Evolutionary conservation across 805 yeast genomes (phyloP).

Genomic region (Pichia ethanolica): DNA sequence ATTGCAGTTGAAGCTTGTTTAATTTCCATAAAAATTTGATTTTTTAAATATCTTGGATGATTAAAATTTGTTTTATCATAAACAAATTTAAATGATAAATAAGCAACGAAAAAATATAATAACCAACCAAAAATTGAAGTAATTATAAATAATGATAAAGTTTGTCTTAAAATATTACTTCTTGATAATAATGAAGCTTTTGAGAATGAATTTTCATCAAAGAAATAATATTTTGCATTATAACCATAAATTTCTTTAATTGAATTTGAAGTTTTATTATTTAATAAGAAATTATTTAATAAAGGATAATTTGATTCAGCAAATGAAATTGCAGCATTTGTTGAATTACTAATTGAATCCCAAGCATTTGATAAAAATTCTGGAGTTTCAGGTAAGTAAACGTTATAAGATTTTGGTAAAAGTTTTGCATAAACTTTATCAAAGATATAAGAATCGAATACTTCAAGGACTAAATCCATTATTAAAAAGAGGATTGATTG

Average conservation of each 20-base stretch:
- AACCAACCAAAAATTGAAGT: slow-evolving; percentile 82
- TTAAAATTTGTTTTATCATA: slow-evolving; percentile 87
- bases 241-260: slow-evolving; percentile 34
- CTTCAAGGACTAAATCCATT: slow-evolving; percentile 91
- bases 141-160: slow-evolving; percentile 54
- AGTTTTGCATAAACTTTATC: slow-evolving; percentile 68
- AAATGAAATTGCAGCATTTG: slow-evolving; percentile 17
- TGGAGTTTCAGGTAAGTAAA: slow-evolving; percentile 25
- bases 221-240: slow-evolving; percentile 42
- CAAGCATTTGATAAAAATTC: slow-evolving; percentile 18
- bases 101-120: slow-evolving; percentile 70
- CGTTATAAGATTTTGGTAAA: slow-evolving; percentile 51
- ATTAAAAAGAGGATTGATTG: neutral
- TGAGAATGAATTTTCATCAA: slow-evolving; percentile 50
- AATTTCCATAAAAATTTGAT: slow-evolving; percentile 84
- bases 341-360: slow-evolving; percentile 18
- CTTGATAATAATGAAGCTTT: slow-evolving; percentile 66
- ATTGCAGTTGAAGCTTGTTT: slow-evolving; percentile 71
- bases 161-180: slow-evolving; percentile 65
- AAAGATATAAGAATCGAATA: slow-evolving; percentile 61
- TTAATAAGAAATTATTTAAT: neutral
- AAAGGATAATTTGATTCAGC: neutral
- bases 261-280: neutral
- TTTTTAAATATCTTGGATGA: slow-evolving; percentile 92
- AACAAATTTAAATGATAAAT: slow-evolving; percentile 65